phyloP scores from a whole-genome alignment of 73 alveolate species.

The Tetrahymena malaccensis region DNA sequence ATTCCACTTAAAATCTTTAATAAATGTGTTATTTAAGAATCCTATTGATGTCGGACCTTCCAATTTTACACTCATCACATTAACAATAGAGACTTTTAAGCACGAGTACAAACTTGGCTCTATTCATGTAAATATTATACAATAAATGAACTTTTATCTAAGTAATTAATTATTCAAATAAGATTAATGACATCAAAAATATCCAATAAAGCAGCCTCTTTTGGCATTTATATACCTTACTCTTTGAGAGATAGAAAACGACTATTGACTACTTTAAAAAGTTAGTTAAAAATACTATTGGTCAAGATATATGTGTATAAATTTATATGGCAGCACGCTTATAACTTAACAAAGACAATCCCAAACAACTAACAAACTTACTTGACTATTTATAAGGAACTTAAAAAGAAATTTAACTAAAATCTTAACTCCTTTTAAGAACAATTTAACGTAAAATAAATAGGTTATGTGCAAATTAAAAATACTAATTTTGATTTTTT shows the following conservation, averaged over 20 bases:
- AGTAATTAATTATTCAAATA: no score
- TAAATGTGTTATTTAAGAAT: conserved; percentile 10
- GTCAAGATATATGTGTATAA: not conserved
- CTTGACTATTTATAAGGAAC: not conserved
- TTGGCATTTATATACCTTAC: not conserved
- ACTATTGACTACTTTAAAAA: not conserved
- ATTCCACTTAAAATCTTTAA: conserved; percentile 12
- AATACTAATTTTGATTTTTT: no score
- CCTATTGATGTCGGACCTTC: conserved; percentile 2
- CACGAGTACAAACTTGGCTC: conserved; percentile 1
- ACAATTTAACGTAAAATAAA: not conserved
- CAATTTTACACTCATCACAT: conserved; percentile 6
- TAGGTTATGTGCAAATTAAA: no score
- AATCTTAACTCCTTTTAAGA: not conserved
- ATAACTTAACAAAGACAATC: not conserved
- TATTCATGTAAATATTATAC: not conserved
- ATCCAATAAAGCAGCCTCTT: not conserved
- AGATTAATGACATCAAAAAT: not conserved
- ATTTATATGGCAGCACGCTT: not conserved
- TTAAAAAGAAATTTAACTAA: not conserved
- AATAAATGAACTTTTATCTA: no score
- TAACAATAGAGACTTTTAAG: conserved; percentile 26
- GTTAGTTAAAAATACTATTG: not conserved
- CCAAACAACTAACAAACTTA: not conserved
- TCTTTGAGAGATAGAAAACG: not conserved